Evolutionary conservation across 306 rosid species (phyloP), one percentile per base, ranked within the genome.

Genomic region (Chamaecrista fasciculata): DNA sequence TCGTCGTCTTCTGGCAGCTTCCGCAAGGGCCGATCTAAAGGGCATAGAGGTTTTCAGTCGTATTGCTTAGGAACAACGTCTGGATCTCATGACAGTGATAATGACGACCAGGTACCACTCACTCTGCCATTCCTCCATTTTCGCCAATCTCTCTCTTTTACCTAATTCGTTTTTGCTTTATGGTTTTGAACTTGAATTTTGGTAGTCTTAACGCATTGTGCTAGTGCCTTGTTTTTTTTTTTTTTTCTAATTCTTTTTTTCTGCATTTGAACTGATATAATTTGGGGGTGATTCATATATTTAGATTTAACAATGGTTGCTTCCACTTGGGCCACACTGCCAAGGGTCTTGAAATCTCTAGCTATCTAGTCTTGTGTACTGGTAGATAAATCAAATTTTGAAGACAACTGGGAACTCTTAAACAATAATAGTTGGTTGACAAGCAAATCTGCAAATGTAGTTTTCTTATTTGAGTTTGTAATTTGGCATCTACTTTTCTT

Each of bases 31-130:
- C 85, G 92, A 84, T 83, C 87, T 49, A 87, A 71, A 55, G 72
- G 84, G 34, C 84, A 26, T 40, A 64, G 86, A 69, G 82, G 90
- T 36, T 85, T 88, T 69, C 87, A 73, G 28, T 90, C 92, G 16
- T 81, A 88, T 75, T 93, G 98, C 78, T 79, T 93, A 2, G 85
- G 93, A 78, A 76, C 82, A 25, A 26, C 86, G 14, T 90, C 98
- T 79, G 85, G 96, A 86, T 90, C 97, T 77, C 88, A 80, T 78
- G 82, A 86, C 24, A 47, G 81, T 75, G 90, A 85, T 66, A 78
- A 86, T 82, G 96, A 82, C 36, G 89, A 90, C 37, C 81, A 82
- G 92, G 97, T 86, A 72, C 14, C 53, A 29, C 53, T 39, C 51
- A 44, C 49, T 49, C 8, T 58, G 40, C n/a, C 48, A n/a, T 56